These are phyloP conservation scores for Xanthoconium stramineum DNA, from an alignment of 768 basidiomycete species.

Conservation along the genomic window DNA sequence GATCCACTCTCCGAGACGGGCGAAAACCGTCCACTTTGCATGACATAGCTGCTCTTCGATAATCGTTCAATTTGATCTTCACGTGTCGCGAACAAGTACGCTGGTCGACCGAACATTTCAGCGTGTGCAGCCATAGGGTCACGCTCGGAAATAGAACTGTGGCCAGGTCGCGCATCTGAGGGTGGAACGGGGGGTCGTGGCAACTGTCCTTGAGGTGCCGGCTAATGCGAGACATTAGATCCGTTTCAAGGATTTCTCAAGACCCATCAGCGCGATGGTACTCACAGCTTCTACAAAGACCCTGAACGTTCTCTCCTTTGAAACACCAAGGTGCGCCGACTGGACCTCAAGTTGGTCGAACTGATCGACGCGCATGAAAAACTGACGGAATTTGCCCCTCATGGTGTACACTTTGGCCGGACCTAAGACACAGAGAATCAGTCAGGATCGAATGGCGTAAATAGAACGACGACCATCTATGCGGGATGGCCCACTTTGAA, in stretches of 20 bases:
- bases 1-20: constrained; percentile 19
- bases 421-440: constrained; percentile 36
- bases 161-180: constrained; percentile 4
- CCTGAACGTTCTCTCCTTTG: constrained; percentile 51
- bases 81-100: constrained; percentile 20
- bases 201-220: constrained; percentile 23
- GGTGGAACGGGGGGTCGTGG: constrained; percentile 20
- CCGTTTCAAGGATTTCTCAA: neutral
- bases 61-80: constrained; percentile 28
- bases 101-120: neutral
- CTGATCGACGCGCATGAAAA: constrained; percentile 59
- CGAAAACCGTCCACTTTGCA: constrained; percentile 7
- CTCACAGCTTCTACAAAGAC: constrained; percentile 59
- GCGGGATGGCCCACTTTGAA: constrained; percentile 60
- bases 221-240: constrained; percentile 20
- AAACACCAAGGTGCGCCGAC: constrained; percentile 56
- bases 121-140: constrained; percentile 6
- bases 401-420: constrained; percentile 64
- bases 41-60: constrained; percentile 21
- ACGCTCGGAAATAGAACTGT: constrained; percentile 22
- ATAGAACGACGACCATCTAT: constrained; percentile 56
- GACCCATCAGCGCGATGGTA: neutral
- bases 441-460: neutral
- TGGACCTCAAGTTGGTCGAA: constrained; percentile 48
- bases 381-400: constrained; percentile 67